Evolutionary conservation across 139 green algal genomes (phyloP).

Genomic region (Deuterostichococcus epilithicus): DNA sequence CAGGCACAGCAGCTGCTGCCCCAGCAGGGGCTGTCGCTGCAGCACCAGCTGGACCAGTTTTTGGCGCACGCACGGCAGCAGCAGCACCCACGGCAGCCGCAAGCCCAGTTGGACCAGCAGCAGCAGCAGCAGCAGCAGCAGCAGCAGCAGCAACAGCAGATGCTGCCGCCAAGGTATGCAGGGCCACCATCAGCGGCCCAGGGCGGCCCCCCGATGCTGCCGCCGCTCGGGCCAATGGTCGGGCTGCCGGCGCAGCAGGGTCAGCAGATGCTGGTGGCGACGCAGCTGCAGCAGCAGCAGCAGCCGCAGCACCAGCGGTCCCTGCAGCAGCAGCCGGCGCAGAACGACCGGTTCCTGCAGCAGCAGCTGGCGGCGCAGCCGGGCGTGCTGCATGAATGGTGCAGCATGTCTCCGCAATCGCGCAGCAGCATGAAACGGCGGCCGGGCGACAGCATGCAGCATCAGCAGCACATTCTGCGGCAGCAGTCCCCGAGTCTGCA

Average conservation of each 20-base stretch:
- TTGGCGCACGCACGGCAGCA: constrained; percentile 4
- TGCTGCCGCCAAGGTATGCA: background rate
- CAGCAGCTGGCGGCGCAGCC: too few relatives aligned
- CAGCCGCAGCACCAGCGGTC: background rate
- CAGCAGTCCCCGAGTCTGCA: too few relatives aligned
- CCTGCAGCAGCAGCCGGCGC: background rate
- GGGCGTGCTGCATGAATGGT: too few relatives aligned
- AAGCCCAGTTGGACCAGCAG: constrained; percentile 12
- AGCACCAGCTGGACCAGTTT: constrained; percentile 18
- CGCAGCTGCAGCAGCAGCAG: constrained; percentile 1
- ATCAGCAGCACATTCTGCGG: too few relatives aligned
- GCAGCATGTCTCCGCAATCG: too few relatives aligned
- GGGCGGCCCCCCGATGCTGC: background rate
- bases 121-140: background rate
- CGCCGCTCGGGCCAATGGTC: background rate
- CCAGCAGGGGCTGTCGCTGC: constrained; percentile 2
- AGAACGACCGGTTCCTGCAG: background rate
- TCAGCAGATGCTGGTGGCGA: background rate
- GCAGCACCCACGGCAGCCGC: constrained; percentile 12
- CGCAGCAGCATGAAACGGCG: too few relatives aligned
- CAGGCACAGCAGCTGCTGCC: constrained; percentile 4
- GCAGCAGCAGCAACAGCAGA: constrained; percentile 8
- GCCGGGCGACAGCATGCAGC: too few relatives aligned
- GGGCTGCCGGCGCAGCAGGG: constrained; percentile 10
- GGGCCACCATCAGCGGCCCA: constrained; percentile 5